Base-by-base conservation (phyloP, 2,329 filamentous ascomycete genomes). In the Xylariaceae sp. region DNA sequence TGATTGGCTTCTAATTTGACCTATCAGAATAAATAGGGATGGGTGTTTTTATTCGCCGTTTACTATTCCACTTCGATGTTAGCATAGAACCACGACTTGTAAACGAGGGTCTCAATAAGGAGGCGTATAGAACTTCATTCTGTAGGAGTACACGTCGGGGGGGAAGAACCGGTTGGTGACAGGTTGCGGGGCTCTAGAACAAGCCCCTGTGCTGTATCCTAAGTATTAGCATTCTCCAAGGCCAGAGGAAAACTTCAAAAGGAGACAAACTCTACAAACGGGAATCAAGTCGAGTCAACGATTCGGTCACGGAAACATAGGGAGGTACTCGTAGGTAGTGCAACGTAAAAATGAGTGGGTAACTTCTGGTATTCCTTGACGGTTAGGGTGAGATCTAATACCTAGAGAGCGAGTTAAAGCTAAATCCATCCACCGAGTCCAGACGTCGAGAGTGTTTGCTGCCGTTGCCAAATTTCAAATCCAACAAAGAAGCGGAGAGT, bases 371-470 rank as follows among this genome's bases (percentile, higher is more conserved):
- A 63, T 64, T 63, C 10, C 59, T 62, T 81, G 78, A 83, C 82
- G 82, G 82, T 75, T 69, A 70, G 67, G 73, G 71, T 69, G 75
- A 76, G 80, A 82, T 79, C 75, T 79, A 76, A 82, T 85, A 85
- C 82, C 74, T 82, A 85, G 82, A 85, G 81, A 85, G 82, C 82
- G 81, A 83, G 82, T 78, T 81, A 75, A 76, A 74, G 73, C 74
- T 69, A 70, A 62, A 70, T 71, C 70, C 64, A 62, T 66, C 68
- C 66, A 70, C 66, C 62, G 59, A 61, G 65, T 60, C 64, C 13
- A 2, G 53, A 65, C 55, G 62, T 64, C 51, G 54, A 53, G 63
- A 66, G 66, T 70, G 63, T 65, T 47, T 69, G 63, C 67, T 69
- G 67, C 65, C 69, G 58, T 66, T 70, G 68, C 66, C 69, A 71